Conservation (phyloP, 2,329 filamentous ascomycete species). For the Colletotrichum lini region DNA sequence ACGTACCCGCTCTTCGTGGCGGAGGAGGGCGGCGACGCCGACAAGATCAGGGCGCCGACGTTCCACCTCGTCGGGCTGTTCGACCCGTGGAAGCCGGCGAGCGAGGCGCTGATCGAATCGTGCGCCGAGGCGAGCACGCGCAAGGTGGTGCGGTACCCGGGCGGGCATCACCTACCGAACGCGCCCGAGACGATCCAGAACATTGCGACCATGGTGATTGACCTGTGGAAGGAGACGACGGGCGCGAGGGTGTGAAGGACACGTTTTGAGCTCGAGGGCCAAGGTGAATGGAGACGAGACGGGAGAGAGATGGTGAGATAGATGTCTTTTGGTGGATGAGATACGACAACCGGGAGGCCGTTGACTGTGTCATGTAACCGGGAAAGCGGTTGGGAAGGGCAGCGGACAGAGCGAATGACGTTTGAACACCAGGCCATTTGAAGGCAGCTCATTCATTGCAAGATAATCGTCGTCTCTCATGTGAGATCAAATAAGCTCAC, state of each 20-base stretch:
- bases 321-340: too few species aligned
- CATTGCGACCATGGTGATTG: slow-evolving; percentile 23
- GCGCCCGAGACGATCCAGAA: slow-evolving; percentile 30
- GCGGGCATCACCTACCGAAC: slow-evolving; percentile 33
- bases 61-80: slow-evolving; percentile 35
- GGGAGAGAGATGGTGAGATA: too few species aligned
- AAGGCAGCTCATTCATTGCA: too few species aligned
- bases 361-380: too few species aligned
- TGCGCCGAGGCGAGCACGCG: slow-evolving; percentile 27
- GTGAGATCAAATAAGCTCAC: too few species aligned
- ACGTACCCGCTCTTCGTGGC: slow-evolving; percentile 36
- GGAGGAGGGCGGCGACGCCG: background rate
- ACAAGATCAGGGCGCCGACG: slow-evolving; percentile 29
- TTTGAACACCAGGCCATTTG: too few species aligned
- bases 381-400: too few species aligned
- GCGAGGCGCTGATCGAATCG: slow-evolving; percentile 29
- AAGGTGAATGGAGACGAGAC: too few species aligned
- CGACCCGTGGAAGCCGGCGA: slow-evolving; percentile 22
- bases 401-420: too few species aligned
- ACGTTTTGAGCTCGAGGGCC: too few species aligned
- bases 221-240: slow-evolving; percentile 24
- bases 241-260: slow-evolving; percentile 2
- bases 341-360: too few species aligned
- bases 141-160: slow-evolving; percentile 29
- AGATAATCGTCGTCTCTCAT: too few species aligned